These are phyloP conservation scores for Diplodia mutila DNA, from an alignment of 2,329 filamentous ascomycete species.

Conservation along the genomic window DNA sequence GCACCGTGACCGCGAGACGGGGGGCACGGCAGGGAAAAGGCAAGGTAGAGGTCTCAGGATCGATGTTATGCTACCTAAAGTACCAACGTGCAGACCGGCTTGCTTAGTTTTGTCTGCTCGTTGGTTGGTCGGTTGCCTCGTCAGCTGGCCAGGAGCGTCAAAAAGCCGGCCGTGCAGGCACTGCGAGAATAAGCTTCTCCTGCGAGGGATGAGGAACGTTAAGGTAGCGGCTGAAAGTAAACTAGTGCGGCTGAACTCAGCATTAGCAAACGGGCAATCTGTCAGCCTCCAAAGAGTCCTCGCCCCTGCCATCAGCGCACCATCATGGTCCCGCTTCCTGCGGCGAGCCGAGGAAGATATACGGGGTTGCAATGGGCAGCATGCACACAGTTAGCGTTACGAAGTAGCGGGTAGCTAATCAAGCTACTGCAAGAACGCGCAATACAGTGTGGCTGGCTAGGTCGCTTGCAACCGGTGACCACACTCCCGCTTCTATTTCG, in stretches of 20 bases:
- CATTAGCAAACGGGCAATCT: not conserved
- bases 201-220: slow-evolving; percentile 7
- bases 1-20: not conserved
- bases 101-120: slow-evolving; percentile 1
- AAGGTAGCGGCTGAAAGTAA: not conserved
- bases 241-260: slow-evolving; percentile 1
- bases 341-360: slow-evolving; percentile 12
- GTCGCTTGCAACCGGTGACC: slow-evolving; percentile 15
- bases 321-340: slow-evolving; percentile 11
- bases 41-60: not conserved
- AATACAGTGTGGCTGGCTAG: slow-evolving; percentile 21
- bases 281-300: not conserved
- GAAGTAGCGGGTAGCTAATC: slow-evolving; percentile 16
- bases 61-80: not conserved
- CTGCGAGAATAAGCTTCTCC: slow-evolving; percentile 1
- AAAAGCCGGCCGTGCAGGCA: not conserved
- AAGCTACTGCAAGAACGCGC: slow-evolving; percentile 24
- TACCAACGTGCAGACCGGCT: no score
- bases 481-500: slow-evolving; percentile 19
- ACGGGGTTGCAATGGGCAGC: slow-evolving; percentile 18
- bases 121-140: not conserved
- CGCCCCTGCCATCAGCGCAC: not conserved
- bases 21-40: not conserved
- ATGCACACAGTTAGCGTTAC: slow-evolving; percentile 21
- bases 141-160: not conserved